Base-by-base conservation (phyloP, 1,139 yeast species). In the Candida labiduridarum region DNA sequence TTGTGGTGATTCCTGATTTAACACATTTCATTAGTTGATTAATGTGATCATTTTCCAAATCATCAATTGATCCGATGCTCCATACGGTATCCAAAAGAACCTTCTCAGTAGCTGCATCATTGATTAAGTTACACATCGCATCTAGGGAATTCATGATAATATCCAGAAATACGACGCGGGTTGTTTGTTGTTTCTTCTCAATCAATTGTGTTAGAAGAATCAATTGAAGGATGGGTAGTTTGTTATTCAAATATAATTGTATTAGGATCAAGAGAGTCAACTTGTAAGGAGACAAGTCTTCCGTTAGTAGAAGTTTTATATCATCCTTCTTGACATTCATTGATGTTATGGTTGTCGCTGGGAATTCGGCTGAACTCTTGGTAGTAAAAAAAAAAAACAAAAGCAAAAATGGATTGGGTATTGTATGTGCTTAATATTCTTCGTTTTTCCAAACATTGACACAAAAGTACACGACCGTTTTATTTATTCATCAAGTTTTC, bases 51-150 rank as follows among this genome's bases (percentile, higher is more conserved):
- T 71, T 35, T 16, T 44, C 74, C 43, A 75, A 55, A n/a, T 61
- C 62, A 44, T 74, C 78, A n/a, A 71, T 71, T 2, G 73, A 64
- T 18, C 63, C 58, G 36, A 76, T 63, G 14, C 51, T 51, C 79
- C 79, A 74, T 18, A 72, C 50, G 50, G 47, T 48, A 22, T 51
- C 48, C 38, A 59, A 47, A 44, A 62, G 49, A 22, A 40, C 43
- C 19, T 39, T 36, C 25, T 36, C 47, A 5, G 47, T 41, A n/a
- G 16, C 4, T 1, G 11, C 16, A 31, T 48, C 48, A 29, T 48
- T 31, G 5, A 52, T 22, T 4, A 22, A 12, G 9, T 50, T 15
- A 36, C 48, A 48, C 25, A 52, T 19, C 7, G 35, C 45, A n/a
- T 30, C 9, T 29, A 52, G 40, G 2, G 46, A 36, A 18, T 47